These are phyloP conservation scores for Otatea glauca DNA, from an alignment of 176 grass and related monocot genomes.

Conservation along the genomic window DNA sequence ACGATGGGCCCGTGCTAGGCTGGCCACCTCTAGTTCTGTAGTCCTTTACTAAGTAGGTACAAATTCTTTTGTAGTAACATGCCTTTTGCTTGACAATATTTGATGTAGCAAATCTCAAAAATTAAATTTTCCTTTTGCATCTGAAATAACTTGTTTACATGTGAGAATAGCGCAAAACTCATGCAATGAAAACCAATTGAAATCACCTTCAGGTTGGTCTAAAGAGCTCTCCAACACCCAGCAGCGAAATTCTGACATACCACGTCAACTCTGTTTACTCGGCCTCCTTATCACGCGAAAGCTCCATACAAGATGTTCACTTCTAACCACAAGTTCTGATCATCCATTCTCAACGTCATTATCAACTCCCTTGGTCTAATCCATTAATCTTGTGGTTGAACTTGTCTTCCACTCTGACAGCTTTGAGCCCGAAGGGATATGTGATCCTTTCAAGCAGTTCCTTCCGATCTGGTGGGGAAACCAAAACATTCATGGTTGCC, in stretches of 20 bases:
- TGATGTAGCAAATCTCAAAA: neutral
- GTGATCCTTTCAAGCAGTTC: conserved; percentile 79
- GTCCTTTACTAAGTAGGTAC: neutral
- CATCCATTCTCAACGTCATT: neutral
- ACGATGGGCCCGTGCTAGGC: too few species aligned
- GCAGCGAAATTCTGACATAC: neutral
- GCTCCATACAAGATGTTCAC: neutral
- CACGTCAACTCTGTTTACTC: neutral
- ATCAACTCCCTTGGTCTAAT: neutral
- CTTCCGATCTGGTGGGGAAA: conserved; percentile 73
- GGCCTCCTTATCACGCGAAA: neutral
- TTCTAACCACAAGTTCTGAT: conserved; percentile 19
- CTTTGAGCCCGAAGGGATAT: conserved; percentile 44
- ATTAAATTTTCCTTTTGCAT: neutral
- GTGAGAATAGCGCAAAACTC: neutral
- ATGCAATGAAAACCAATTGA: neutral
- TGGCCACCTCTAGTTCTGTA: too few species aligned
- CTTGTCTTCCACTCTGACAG: neutral
- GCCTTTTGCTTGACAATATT: neutral
- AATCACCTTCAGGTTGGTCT: neutral
- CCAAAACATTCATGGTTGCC: conserved; percentile 75
- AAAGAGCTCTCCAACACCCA: neutral
- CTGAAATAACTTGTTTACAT: neutral
- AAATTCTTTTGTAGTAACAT: neutral
- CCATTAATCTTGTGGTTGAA: conserved; percentile 13